Percentiles rank a stretch among this genome's conserved stretches.
These are phyloP conservation scores for Streptanthus diversifolius DNA, from an alignment of 345 rosid genomes.

Conservation along the genomic window DNA sequence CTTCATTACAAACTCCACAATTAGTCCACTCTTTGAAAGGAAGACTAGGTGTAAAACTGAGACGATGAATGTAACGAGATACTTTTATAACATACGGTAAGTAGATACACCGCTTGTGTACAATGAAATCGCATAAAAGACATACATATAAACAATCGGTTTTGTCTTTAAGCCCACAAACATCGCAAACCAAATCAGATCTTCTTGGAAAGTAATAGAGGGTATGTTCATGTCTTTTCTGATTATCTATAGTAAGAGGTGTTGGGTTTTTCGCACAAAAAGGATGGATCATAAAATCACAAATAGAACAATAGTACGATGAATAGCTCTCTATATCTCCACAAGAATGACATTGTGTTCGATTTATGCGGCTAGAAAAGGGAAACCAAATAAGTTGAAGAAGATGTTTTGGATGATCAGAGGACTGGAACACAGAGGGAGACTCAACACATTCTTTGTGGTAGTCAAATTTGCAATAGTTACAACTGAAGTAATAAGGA, in stretches of 20 bases:
- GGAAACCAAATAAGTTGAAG: neutral
- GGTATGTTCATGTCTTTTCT: neutral
- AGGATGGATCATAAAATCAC: neutral
- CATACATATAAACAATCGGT: too few relatives aligned
- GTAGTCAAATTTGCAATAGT: fast-evolving
- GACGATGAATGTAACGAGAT: neutral
- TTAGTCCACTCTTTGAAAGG: neutral
- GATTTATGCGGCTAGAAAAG: too few relatives aligned
- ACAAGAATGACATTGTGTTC: neutral
- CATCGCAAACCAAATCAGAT: neutral
- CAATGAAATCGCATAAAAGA: neutral
- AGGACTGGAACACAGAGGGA: slow-evolving; percentile 16
- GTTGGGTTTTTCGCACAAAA: neutral
- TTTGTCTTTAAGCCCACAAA: neutral
- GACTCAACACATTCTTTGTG: slow-evolving; percentile 54
- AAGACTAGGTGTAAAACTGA: neutral
- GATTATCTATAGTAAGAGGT: neutral
- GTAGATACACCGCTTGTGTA: neutral
- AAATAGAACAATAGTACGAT: neutral
- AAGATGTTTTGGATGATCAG: slow-evolving; percentile 17
- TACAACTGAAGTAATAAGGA: neutral
- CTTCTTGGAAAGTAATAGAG: neutral
- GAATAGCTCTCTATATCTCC: fast-evolving
- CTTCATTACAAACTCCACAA: neutral
- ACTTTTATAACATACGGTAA: neutral